These are phyloP conservation scores for Peronospora farinosa DNA, from an alignment of 352 stramenopile species.

Conservation along the genomic window DNA sequence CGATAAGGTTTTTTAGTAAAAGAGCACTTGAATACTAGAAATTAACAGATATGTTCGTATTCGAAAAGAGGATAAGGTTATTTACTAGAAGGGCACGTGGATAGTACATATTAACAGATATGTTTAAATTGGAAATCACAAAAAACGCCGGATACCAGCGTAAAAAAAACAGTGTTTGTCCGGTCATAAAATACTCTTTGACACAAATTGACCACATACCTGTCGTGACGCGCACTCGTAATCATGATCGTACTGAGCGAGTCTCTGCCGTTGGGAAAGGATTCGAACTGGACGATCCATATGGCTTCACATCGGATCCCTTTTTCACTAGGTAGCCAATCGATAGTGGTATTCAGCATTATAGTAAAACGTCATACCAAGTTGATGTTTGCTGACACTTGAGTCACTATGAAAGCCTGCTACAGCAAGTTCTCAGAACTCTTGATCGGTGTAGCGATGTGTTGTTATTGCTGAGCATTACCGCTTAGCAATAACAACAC, in stretches of 20 bases:
- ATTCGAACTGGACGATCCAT: not conserved
- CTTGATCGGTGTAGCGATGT: too few relatives aligned
- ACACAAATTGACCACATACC: conserved; percentile 12
- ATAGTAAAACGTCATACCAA: not conserved
- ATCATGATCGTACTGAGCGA: too few relatives aligned
- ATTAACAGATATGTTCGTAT: conserved; percentile 14
- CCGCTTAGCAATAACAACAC: too few relatives aligned
- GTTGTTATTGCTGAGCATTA: too few relatives aligned
- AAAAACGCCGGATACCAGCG: too few relatives aligned
- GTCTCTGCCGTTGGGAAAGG: too few relatives aligned
- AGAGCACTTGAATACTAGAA: not conserved
- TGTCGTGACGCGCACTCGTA: conserved; percentile 1
- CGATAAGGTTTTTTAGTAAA: conserved; percentile 1
- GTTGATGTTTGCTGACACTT: not conserved
- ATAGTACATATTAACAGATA: conserved; percentile 5
- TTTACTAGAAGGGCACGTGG: not conserved
- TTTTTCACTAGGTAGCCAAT: not conserved
- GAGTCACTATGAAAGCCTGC: not conserved
- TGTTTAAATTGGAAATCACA: conserved; percentile 9
- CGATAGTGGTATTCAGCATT: not conserved
- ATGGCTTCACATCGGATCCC: not conserved
- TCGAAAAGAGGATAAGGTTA: conserved; percentile 8
- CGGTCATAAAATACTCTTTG: not conserved
- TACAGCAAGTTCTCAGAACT: not conserved
- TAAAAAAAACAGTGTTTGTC: too few relatives aligned